phyloP scores from a whole-genome alignment of 805 yeast species.

The Suhomyces faveliae region DNA sequence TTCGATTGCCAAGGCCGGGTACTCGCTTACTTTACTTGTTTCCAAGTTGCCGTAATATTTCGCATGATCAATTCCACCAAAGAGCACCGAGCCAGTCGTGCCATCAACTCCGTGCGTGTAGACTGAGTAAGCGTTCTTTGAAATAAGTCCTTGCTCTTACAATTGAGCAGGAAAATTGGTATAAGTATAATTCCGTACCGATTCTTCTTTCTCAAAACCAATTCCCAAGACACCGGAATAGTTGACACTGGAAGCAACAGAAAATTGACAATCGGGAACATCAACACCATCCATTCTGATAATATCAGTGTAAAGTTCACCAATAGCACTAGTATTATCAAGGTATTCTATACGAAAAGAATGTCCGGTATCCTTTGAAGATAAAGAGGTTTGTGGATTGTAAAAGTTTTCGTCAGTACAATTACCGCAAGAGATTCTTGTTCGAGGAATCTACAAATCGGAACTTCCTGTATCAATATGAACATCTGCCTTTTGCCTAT shows the following conservation, averaged over 20 bases:
- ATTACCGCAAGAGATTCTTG: too few species aligned
- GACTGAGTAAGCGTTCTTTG: conserved; percentile 1
- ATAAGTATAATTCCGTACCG: too few species aligned
- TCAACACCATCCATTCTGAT: not conserved
- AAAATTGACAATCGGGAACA: too few species aligned
- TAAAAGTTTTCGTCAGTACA: too few species aligned
- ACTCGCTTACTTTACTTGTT: not conserved
- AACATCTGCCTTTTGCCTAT: too few species aligned
- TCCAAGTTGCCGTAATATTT: not conserved
- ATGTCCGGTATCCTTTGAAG: too few species aligned
- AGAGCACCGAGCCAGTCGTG: not conserved
- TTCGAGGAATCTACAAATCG: too few species aligned
- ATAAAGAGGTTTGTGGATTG: too few species aligned
- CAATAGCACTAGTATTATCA: not conserved
- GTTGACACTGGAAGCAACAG: not conserved
- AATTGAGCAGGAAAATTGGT: not conserved
- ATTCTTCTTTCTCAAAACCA: not conserved
- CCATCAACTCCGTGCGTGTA: not conserved
- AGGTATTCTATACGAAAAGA: too few species aligned
- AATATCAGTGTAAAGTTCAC: not conserved
- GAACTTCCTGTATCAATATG: too few species aligned
- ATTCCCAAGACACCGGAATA: not conserved
- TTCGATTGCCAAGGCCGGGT: not conserved
- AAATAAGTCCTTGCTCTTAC: not conserved
- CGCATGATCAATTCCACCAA: conserved; percentile 5